These are phyloP conservation scores for Mycena galopus DNA, from an alignment of 768 basidiomycete genomes.

Conservation along the genomic window DNA sequence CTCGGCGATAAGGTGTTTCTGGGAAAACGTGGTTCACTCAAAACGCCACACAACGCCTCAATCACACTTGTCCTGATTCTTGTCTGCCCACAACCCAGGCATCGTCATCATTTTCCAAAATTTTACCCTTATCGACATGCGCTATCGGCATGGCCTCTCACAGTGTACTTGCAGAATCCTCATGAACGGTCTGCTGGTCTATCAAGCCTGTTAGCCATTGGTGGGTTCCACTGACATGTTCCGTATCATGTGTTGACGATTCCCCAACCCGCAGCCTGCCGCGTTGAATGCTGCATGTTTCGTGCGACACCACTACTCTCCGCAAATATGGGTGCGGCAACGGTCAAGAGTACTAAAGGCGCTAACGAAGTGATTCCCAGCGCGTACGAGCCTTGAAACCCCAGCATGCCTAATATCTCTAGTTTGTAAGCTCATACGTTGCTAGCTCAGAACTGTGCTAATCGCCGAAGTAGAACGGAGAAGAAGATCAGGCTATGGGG, in stretches of 20 bases:
- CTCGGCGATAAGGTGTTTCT: no score
- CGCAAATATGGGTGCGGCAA: no score
- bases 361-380: no score
- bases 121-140: background rate
- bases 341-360: background rate
- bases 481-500: slow-evolving; percentile 17
- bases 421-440: no score
- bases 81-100: background rate
- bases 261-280: background rate
- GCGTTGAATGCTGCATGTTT: background rate
- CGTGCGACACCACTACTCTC: no score
- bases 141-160: background rate
- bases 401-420: no score
- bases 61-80: no score
- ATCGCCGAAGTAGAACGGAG: no score
- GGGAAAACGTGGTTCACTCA: no score
- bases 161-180: background rate
- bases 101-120: background rate
- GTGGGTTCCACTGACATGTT: background rate
- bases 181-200: background rate
- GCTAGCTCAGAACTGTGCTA: no score
- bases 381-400: no score
- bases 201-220: background rate
- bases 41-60: no score
- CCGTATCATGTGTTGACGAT: background rate